Evolutionary conservation across 1,284 basidiomycete species (phyloP).

Genomic region (Lignosus rhinocerotis): DNA sequence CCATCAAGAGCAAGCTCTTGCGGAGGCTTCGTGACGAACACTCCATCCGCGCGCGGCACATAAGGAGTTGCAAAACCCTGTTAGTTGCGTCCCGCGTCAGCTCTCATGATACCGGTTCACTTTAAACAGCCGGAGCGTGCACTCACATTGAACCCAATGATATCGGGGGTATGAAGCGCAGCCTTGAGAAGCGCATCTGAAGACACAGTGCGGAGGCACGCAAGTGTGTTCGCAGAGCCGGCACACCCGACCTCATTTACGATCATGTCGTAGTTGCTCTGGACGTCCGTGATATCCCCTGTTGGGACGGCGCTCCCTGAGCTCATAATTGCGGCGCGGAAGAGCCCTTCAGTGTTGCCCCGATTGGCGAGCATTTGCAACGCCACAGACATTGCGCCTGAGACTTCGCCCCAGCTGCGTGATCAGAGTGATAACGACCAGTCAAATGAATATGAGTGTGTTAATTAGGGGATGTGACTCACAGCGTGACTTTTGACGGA

Average conservation of each 20-base stretch:
- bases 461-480: too few species aligned
- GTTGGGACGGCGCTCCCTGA: conserved; percentile 36
- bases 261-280: conserved; percentile 37
- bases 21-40: neutral
- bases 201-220: conserved; percentile 41
- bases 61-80: neutral
- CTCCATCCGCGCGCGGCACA: neutral
- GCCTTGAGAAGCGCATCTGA: conserved; percentile 33
- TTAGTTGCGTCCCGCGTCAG: neutral
- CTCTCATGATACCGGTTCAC: conserved; percentile 7
- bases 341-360: conserved; percentile 36
- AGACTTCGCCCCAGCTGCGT: conserved; percentile 42
- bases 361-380: conserved; percentile 36
- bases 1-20: neutral
- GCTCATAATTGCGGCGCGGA: conserved; percentile 39
- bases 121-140: neutral
- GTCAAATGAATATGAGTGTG: too few species aligned
- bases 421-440: too few species aligned
- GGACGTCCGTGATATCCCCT: conserved; percentile 32
- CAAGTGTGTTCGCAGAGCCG: conserved; percentile 35
- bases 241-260: conserved; percentile 35
- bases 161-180: conserved; percentile 28
- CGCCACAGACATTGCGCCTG: conserved; percentile 39
- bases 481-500: conserved; percentile 36
- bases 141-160: neutral